Base-by-base conservation (phyloP, 371 early-diverging fungal genomes). In the Mortierella sp. region DNA sequence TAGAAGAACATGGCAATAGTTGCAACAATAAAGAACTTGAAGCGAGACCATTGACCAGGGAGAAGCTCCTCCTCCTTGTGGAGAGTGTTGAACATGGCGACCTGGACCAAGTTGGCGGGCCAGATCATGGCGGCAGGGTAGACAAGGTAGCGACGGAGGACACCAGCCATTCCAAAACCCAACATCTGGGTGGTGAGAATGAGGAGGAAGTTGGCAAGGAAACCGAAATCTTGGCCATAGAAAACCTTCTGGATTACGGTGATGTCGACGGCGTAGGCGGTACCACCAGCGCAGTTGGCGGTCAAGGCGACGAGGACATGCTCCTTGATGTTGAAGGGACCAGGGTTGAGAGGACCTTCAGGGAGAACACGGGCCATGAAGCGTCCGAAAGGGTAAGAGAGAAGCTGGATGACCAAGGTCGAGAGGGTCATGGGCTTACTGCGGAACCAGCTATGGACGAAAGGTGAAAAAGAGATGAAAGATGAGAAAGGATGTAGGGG, bases 111-210 rank as follows among this genome's bases (percentile, higher is more conserved):
- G 4, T 58, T 58, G 4, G 58, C 29, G 4, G 58, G 58, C 29
- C 58, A 58, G 58, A 58, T 58, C 58, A 58, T 58, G 3, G 58
- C 58, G 27, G 58, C 58, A 11, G 58, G 58, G 58, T 58, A 58
- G 29, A 58, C 58, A 4, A 58, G 88, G 87, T 91, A 95, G 32
- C 91, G 89, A 60, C 95, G 92, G 70, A 90, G 87, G 18, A 95
- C 75, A 68, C 97, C 97, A 24, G 97, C 95, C 75, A 97, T 90
- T 38, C 96, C 96, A 84, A 93, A 96, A 32, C 97, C 97, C 74
- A 96, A 82, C 54, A 94, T 70, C 82, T 94, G 92, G 43, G 95
- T 94, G 4, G 91, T 89, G 77, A 95, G 72, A 18, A 95, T 88
- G 32, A 95, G 87, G 2, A 93, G 76, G 14, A 94, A 76, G 65